Evolutionary conservation across 2,329 filamentous ascomycete genomes (phyloP), one percentile per base, ranked within the genome.

Genomic region (Bipolaris victoriae): DNA sequence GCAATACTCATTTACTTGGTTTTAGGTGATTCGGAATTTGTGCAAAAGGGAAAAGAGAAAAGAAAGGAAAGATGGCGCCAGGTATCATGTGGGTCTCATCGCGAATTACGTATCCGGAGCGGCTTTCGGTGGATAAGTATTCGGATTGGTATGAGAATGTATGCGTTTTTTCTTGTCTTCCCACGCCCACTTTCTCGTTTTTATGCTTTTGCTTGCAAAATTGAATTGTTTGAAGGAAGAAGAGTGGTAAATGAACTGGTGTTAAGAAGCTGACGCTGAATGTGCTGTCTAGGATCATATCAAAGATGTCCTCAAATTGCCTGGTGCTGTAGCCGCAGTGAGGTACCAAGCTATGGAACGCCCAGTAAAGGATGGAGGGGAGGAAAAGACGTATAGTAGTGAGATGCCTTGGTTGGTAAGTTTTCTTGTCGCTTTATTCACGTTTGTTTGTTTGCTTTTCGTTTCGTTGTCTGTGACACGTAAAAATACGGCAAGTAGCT

Each of bases 51-150:
- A 20, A 26, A 26, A 9, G 3, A 9, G 13, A 16, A 37, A 41
- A 46, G 1, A 16, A 16, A 5, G 6, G 22, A 15, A 22, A 29
- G 9, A 72, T 72, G 66, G 26, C 63, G 13, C 59, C 58, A 37
- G 71, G 69, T 52, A 40, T 73, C 40, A 49, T 75, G n/a, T 72
- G 64, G 64, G 68, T 71, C 1, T 61, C 67, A 7, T 73, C 67
- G 1, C 63, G 61, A 11, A 59, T 66, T 4, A 49, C 57, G 35
- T 18, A 52, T 33, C 44, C 41, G 1, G 45, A 53, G 0, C 22
- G 22, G 2, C 56, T 71, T 3, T 55, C 60, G 9, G 40, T 48
- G 0, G 49, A 62, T 13, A 57, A 56, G n/a, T 67, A 72, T 39
- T 62, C 57, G 43, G 39, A 54, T 11, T 73, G 71, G 71, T 73